Base-by-base conservation (phyloP, 352 stramenopile species). In the Bremia lactucae region DNA sequence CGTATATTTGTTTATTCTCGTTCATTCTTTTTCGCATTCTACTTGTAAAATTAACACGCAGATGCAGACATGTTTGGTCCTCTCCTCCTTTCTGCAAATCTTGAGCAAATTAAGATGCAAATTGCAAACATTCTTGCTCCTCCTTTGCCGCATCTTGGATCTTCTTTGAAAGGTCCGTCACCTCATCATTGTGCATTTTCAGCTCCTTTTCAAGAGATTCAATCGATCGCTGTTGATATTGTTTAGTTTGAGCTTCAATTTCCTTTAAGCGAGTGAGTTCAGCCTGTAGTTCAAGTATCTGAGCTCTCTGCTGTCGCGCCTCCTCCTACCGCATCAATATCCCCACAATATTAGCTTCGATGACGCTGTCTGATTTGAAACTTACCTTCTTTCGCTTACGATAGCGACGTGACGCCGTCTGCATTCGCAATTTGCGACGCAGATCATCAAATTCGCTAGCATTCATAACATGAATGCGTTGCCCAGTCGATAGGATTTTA, bases 371-470 rank as follows among this genome's bases (percentile, higher is more conserved):
- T 21, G n/a, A n/a, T n/a, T n/a, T n/a, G n/a, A n/a, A n/a, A 28
- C 24, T 23, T 14, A 60, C 55, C 52, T 60, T 72, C 31, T 68
- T 71, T 23, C 57, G 57, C 28, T 58, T 66, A 3, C 62, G 53
- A 34, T 66, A 62, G 13, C 57, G 49, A 16, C 53, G 54, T 19
- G 62, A 72, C 6, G 53, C 46, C 14, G 46, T 65, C 19, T 72
- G 57, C 43, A 56, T 56, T 15, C 45, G 49, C 11, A 72, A 28
- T 37, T 60, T 63, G 4, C 58, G 62, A 18, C 60, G 52, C 25
- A 65, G 29, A 1, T 60, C 50, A 6, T 59, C 41, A 26, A 65
- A 56, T 20, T 65, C 57, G 6, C 14, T 21, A 2, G 35, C 26
- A 10, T 64, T 55, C 31, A 61, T 47, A 0, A 49, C 46, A n/a